Conservation (phyloP, 192 early-diverging fungal genomes). For the Phlyctochytrium arcticum region DNA sequence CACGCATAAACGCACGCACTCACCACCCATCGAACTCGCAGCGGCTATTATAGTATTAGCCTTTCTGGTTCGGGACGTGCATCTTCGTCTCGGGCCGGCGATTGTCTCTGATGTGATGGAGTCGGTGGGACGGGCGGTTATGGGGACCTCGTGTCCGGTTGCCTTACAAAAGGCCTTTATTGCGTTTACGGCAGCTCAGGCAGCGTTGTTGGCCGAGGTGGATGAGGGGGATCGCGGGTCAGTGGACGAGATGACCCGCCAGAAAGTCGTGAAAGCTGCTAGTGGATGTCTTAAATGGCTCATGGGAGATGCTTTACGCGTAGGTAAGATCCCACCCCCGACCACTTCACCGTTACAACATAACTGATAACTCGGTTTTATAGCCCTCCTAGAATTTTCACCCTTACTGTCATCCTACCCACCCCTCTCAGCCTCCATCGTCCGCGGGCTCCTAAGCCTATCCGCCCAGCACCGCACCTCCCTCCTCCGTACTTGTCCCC, state of each 20-base stretch:
- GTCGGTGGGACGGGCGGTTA: background rate
- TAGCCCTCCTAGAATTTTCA: slow-evolving; percentile 26
- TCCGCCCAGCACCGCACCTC: background rate
- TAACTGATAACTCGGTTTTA: too few relatives aligned
- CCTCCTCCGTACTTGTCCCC: too few relatives aligned
- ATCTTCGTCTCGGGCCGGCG: background rate
- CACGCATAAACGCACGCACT: slow-evolving; percentile 13
- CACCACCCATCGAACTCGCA: slow-evolving; percentile 23
- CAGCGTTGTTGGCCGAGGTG: slow-evolving; percentile 13
- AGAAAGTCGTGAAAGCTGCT: slow-evolving; percentile 4
- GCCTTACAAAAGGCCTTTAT: slow-evolving; percentile 36
- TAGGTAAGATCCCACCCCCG: slow-evolving; percentile 23
- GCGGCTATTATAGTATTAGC: slow-evolving; percentile 2
- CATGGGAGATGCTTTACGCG: slow-evolving; percentile 23
- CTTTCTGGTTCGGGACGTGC: slow-evolving; percentile 1
- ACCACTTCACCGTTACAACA: too few relatives aligned
- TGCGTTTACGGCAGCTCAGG: slow-evolving; percentile 10
- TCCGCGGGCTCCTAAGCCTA: slow-evolving; percentile 23
- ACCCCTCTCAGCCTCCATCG: slow-evolving; percentile 26
- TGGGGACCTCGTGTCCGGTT: slow-evolving; percentile 10
- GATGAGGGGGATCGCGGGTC: too few relatives aligned
- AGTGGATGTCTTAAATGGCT: slow-evolving; percentile 13
- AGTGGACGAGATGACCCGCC: background rate
- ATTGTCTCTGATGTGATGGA: background rate
- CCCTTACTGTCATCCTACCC: slow-evolving; percentile 13